phyloP scores from a whole-genome alignment of 202 grass and related monocot genomes.

The Bolboschoenoplectus hybrid region DNA sequence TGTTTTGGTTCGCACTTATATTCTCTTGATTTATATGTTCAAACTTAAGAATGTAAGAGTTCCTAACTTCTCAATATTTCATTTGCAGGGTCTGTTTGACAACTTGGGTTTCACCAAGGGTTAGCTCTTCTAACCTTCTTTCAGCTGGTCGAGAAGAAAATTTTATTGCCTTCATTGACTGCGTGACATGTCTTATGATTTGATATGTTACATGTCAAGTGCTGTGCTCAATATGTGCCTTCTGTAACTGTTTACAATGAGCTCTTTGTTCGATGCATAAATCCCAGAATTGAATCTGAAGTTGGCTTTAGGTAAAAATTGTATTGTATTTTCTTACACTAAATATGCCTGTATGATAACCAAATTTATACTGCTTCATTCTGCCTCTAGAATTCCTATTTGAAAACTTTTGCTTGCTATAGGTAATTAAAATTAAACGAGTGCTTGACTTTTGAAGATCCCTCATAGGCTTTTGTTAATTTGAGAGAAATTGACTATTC shows the following conservation, averaged over 20 bases:
- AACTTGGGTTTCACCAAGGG: conserved; percentile 59
- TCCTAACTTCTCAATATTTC: conserved; percentile 19
- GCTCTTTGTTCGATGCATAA: not conserved
- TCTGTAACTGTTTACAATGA: not conserved
- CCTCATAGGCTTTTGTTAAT: not conserved
- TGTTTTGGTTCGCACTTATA: conserved; percentile 6
- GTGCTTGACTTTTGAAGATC: not conserved
- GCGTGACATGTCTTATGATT: not conserved
- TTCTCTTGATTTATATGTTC: conserved; percentile 8
- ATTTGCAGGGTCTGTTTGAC: conserved; percentile 62
- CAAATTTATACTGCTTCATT: not conserved
- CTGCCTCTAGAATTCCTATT: not conserved
- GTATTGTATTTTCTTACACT: not conserved
- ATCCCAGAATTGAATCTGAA: not conserved
- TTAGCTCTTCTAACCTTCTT: conserved; percentile 27
- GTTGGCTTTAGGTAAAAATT: not conserved
- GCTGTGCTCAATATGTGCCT: not conserved
- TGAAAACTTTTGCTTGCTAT: not conserved
- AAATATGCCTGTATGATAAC: not conserved
- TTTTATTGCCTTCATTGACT: not conserved
- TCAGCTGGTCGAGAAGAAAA: not conserved
- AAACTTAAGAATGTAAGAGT: not conserved
- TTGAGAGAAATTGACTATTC: not conserved
- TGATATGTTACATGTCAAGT: not conserved
- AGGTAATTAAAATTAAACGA: not conserved